A percentile compares a stretch with the other conserved stretches of the same genome.
Conservation (phyloP, 2,329 filamentous ascomycete species). For the Claviceps digitariae region DNA sequence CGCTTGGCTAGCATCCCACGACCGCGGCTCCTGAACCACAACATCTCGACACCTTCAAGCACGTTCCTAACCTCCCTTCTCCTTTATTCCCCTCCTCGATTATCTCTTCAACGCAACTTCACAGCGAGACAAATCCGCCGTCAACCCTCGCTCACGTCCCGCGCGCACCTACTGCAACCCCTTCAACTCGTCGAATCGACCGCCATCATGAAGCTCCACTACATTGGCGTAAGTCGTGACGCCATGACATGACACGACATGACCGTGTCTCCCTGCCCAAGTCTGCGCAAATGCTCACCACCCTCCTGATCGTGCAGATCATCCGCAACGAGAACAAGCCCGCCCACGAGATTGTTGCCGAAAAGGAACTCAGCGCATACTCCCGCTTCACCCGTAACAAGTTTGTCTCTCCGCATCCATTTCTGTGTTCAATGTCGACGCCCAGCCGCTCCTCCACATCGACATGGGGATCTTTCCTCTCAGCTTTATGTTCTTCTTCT, state of each 20-base stretch:
- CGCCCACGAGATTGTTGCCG: conserved; percentile 60
- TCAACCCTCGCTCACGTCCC: neutral
- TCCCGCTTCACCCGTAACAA: conserved; percentile 65
- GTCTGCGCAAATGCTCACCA: neutral
- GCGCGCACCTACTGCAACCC: neutral
- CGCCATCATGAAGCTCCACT: conserved; percentile 67
- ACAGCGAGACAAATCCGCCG: neutral
- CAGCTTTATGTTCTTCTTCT: neutral
- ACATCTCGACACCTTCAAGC: neutral
- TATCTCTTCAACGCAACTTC: neutral
- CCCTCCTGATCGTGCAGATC: conserved; percentile 40
- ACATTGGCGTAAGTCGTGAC: conserved; percentile 60
- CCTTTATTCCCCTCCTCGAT: neutral
- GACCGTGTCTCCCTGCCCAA: conserved; percentile 10
- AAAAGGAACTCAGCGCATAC: conserved; percentile 66
- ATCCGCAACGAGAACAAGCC: conserved; percentile 68
- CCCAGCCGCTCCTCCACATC: neutral
- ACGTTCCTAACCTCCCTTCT: neutral
- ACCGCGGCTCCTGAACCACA: neutral
- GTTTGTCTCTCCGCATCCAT: conserved; percentile 28
- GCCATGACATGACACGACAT: conserved; percentile 3
- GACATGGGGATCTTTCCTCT: neutral
- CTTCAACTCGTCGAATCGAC: neutral
- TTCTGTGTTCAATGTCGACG: neutral
- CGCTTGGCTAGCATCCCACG: neutral